Conservation (phyloP, 228 moss, liverwort and hornwort species). For the Sphagnum fallax region DNA sequence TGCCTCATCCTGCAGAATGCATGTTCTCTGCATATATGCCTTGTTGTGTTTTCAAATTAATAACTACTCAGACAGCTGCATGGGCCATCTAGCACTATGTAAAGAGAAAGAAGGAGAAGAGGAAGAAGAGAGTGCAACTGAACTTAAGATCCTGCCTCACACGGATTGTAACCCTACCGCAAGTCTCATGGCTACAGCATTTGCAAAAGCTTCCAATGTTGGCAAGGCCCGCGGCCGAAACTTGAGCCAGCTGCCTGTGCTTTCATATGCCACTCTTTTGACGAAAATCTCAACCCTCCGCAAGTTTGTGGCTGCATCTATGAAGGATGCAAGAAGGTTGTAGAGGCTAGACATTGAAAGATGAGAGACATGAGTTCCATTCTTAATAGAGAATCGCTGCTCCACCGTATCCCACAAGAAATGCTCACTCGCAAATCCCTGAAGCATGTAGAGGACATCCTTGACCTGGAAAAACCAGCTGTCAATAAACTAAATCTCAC, state of each 20-base stretch:
- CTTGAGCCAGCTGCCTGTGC: slow-evolving; percentile 64
- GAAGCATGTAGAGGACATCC: slow-evolving; percentile 86
- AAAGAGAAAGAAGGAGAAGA: no score
- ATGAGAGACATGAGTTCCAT: slow-evolving; percentile 70
- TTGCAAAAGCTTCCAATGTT: slow-evolving; percentile 91
- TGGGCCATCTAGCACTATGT: neutral
- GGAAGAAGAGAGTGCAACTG: no score
- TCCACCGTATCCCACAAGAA: slow-evolving; percentile 66
- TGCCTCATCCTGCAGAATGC: no score
- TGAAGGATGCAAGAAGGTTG: slow-evolving; percentile 69
- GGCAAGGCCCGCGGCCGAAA: slow-evolving; percentile 52
- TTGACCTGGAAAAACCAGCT: slow-evolving; percentile 48
- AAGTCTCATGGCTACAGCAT: slow-evolving; percentile 72
- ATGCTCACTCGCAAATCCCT: slow-evolving; percentile 66
- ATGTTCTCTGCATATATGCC: neutral
- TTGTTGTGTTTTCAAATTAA: neutral
- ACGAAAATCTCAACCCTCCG: slow-evolving; percentile 74
- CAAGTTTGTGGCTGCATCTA: slow-evolving; percentile 72
- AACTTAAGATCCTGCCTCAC: neutral
- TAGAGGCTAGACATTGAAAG: slow-evolving; percentile 86
- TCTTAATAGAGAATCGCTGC: slow-evolving; percentile 54
- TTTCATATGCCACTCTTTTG: slow-evolving; percentile 59
- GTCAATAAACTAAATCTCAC: neutral
- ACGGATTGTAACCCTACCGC: slow-evolving; percentile 21
- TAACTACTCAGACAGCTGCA: neutral